Evolutionary conservation across 2,329 filamentous ascomycete species (phyloP), one percentile per base, ranked within the genome.

Genomic region (Monilinia fructicola): DNA sequence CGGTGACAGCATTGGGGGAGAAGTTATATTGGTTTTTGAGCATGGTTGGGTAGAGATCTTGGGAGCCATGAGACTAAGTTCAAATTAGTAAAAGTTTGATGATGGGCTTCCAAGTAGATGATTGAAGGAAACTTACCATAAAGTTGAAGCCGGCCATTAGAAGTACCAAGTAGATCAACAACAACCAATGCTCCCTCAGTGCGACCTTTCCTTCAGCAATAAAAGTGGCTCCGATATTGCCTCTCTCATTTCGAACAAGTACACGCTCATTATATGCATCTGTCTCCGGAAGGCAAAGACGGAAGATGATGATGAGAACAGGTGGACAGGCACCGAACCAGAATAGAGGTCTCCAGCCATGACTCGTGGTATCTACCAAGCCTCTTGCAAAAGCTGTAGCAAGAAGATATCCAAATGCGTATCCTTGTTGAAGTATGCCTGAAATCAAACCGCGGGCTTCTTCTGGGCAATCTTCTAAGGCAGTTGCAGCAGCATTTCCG

Each of bases 121-220:
- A 3, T 5, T 9, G 71, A 86, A 81, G 70, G 18, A 87, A 84
- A 85, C 89, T 86, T 73, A 90, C 87, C 90, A 95, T 93, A 76
- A 95, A 96, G 79, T 96, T 96, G 81, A 96, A 95, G 4, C 92
- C 92, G 1, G 91, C 89, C 91, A 96, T 96, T 50, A 96, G 81
- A 26, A 96, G 81, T 9, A 96, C 91, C 67, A 96, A 82, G 78
- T 97, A 97, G 46, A 87, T 80, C 66, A 97, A 81, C 2, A 96
- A 78, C 18, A 92, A 70, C 93, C 93, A 96, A 78, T 96, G 91
- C 14, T 86, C 85, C 77, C 86, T 89, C 40, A 96, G 74, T 0
- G 92, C 92, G 0, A 93, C 85, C 73, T 90, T 91, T 68, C 90
- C 92, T 78, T 96, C 92, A 0, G 83, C 79, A 35, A 94, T 64